Evolutionary conservation across 2,329 filamentous ascomycete species (phyloP), one percentile per base, ranked within the genome.

Genomic region (Phialemoniopsis sp.): DNA sequence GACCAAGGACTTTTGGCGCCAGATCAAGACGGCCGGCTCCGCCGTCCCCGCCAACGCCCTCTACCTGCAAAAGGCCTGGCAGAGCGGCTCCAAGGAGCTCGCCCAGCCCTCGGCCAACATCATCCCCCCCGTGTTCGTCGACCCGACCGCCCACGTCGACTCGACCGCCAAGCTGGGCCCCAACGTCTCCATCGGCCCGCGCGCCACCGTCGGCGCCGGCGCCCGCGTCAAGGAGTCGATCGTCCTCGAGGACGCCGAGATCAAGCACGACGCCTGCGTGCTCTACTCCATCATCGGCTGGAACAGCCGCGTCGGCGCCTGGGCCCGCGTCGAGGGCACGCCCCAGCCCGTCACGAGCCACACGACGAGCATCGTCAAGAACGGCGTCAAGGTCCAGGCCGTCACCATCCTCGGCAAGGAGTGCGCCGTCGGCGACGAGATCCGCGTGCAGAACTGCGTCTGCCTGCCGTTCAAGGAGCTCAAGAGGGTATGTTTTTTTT

Each of bases 1-100:
- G 72, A 97, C 91, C 50, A 95, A 94, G 71, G 93, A 97, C 64
- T 98, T 98, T 67, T 98, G 93, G 93, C 89, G 93, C 54, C 93
- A 98, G 74, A 97, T 98, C 78, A 98, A 98, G 79, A 96, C 93
- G 2, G 93, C 93, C 44, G 93, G 93, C 44, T 97, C 91, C 6
- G 93, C 93, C 36, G 89, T 98, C 19, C 93, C 93, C 13, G 93
- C 93, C 47, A 97, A 97, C 58, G 93, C 93, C 13, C 78, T 98
- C 28, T 98, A 98, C 68, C 80, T 98, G 39, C 89, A 94, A 62
- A 89, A 96, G 71, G 91, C 93, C 15, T 85, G 85, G 72, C 91
- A 97, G 67, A 78, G 74, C 33, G 81, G 82, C 50, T 89, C 87
- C 30, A 74, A 81, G 38, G 91, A 96, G 69, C 83, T 97, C 38